Evolutionary conservation across 306 rosid genomes (phyloP).

Genomic region (Medicago lupulina): DNA sequence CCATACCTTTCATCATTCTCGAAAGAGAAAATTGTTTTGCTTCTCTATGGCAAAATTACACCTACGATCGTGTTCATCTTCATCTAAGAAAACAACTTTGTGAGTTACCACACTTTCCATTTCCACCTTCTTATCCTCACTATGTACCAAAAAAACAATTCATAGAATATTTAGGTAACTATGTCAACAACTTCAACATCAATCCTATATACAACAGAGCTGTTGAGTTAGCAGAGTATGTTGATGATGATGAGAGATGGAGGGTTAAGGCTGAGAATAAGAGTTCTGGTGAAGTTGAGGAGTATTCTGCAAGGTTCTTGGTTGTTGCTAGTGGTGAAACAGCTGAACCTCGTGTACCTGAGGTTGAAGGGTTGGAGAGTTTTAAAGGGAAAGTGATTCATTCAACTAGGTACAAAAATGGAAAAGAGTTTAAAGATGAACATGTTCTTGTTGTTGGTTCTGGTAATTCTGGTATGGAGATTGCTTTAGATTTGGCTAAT

Average conservation of each 20-base stretch:
- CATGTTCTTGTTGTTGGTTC: constrained; percentile 75
- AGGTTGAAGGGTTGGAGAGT: constrained; percentile 52
- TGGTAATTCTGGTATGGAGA: constrained; percentile 87
- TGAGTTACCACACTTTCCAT: constrained; percentile 54
- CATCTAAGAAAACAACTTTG: constrained; percentile 62
- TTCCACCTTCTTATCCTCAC: constrained; percentile 52
- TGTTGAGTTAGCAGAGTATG: constrained; percentile 51
- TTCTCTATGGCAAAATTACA: constrained; percentile 65
- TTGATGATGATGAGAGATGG: constrained; percentile 45
- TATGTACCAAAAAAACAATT: constrained; percentile 59
- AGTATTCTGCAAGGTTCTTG: constrained; percentile 49
- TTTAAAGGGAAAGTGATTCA: constrained; percentile 61
- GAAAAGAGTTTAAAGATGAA: constrained; percentile 48
- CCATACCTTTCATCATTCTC: constrained; percentile 54
- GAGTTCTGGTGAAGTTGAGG: constrained; percentile 44
- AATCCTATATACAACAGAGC: constrained; percentile 47
- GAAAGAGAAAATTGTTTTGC: constrained; percentile 72
- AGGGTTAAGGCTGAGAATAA: constrained; percentile 43
- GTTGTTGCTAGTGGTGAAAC: constrained; percentile 77
- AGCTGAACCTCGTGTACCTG: constrained; percentile 56
- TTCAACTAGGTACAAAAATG: constrained; percentile 60
- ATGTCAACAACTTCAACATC: constrained; percentile 56
- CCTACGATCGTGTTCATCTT: constrained; percentile 69
- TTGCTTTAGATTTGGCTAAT: constrained; percentile 63
- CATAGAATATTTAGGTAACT: constrained; percentile 53